These are phyloP conservation scores for Lentinula aciculospora DNA, from an alignment of 768 basidiomycete species.

Conservation along the genomic window DNA sequence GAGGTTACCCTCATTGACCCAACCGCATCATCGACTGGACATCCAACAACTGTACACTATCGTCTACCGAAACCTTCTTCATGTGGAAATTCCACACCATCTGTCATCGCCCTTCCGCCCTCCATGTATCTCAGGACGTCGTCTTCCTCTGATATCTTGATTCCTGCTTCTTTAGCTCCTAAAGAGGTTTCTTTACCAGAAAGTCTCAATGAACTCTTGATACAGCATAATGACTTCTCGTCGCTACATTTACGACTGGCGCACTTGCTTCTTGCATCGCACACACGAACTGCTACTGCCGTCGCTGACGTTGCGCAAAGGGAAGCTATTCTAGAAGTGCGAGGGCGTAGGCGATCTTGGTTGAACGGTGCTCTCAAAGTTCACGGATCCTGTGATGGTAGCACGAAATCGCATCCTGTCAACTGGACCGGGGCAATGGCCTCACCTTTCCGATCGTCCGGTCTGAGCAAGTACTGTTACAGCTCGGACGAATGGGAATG, in stretches of 20 bases:
- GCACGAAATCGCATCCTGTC: background rate
- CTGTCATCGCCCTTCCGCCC: background rate
- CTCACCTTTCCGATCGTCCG: background rate
- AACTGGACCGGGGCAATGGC: background rate
- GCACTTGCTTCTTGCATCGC: conserved; percentile 34
- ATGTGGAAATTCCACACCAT: background rate
- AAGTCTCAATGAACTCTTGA: conserved; percentile 21
- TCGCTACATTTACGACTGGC: conserved; percentile 30
- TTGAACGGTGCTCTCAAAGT: conserved; percentile 25
- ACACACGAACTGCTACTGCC: conserved; percentile 32
- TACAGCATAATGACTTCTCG: conserved; percentile 27
- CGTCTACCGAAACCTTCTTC: background rate
- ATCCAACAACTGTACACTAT: background rate
- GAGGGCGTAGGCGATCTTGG: conserved; percentile 64
- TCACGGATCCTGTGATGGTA: background rate
- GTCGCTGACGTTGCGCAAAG: conserved; percentile 34
- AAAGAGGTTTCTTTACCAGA: background rate
- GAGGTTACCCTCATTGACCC: background rate
- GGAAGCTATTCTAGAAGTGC: conserved; percentile 46
- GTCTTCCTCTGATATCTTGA: background rate
- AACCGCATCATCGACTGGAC: background rate
- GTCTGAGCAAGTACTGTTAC: background rate
- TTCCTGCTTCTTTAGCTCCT: background rate
- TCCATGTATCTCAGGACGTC: background rate
- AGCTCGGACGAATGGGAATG: conserved; percentile 8